These are phyloP conservation scores for Lasiodiplodia hormozganensis DNA, from an alignment of 2,329 filamentous ascomycete genomes.

Conservation along the genomic window DNA sequence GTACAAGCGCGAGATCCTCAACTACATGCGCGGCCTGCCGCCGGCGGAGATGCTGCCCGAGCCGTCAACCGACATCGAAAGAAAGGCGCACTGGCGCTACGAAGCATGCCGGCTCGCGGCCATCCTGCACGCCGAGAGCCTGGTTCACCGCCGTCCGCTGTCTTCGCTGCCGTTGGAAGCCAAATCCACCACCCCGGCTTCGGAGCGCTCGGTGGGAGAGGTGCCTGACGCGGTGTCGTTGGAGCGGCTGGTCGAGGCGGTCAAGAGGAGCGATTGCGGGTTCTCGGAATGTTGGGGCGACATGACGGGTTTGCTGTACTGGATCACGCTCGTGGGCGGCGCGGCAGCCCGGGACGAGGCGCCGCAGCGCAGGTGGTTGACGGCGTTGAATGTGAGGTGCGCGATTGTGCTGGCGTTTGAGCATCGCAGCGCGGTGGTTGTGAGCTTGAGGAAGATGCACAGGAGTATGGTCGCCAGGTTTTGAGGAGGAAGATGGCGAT, in stretches of 20 bases:
- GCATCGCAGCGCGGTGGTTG: constrained; percentile 41
- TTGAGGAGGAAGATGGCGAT: neutral
- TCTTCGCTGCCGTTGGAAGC: constrained; percentile 33
- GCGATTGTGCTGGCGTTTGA: constrained; percentile 46
- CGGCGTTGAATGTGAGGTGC: constrained; percentile 41
- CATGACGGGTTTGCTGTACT: constrained; percentile 48
- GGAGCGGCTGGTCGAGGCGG: constrained; percentile 34
- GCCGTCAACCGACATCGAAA: constrained; percentile 30
- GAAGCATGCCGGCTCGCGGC: constrained; percentile 45
- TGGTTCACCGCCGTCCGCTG: constrained; percentile 37
- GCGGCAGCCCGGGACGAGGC: constrained; percentile 33
- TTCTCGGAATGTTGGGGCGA: constrained; percentile 43
- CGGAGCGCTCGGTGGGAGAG: neutral
- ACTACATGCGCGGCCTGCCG: constrained; percentile 15
- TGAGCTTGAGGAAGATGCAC: constrained; percentile 35
- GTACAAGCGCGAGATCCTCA: constrained; percentile 4
- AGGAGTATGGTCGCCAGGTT: constrained; percentile 1
- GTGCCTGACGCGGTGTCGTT: constrained; percentile 30
- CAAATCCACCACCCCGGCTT: neutral
- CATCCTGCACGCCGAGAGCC: constrained; percentile 43
- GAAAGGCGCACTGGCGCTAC: constrained; percentile 40
- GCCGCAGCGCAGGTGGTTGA: constrained; percentile 39
- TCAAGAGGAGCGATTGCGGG: constrained; percentile 42
- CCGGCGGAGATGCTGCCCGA: constrained; percentile 31
- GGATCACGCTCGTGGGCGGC: constrained; percentile 43